These are phyloP conservation scores for Candida ulmi DNA, from an alignment of 805 yeast species.

Conservation along the genomic window DNA sequence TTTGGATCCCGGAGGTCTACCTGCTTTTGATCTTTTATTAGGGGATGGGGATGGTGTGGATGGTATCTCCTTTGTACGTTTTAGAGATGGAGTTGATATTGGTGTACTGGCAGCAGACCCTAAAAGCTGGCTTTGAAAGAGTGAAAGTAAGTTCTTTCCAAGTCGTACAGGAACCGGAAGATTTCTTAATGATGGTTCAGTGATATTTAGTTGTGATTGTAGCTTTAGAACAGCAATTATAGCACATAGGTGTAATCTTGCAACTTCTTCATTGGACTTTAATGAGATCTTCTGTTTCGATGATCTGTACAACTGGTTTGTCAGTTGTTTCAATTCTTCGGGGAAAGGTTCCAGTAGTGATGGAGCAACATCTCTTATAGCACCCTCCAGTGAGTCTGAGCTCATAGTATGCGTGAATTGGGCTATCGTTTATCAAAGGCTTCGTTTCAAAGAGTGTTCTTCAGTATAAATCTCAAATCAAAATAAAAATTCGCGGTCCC, in stretches of 20 bases:
- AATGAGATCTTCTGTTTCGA: constrained; percentile 45
- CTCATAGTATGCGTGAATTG: too few relatives aligned
- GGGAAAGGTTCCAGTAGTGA: constrained; percentile 41
- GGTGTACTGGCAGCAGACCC: constrained; percentile 3
- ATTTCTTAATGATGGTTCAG: constrained; percentile 42
- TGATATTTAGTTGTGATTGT: constrained; percentile 35
- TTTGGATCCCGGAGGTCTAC: constrained; percentile 18
- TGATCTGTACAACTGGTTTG: constrained; percentile 35
- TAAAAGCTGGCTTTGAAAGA: neutral
- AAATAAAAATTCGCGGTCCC: too few relatives aligned
- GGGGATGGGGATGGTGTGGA: constrained; percentile 10
- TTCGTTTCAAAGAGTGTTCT: too few relatives aligned
- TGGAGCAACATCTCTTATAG: constrained; percentile 47
- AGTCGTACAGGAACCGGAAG: constrained; percentile 52
- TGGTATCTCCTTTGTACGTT: neutral
- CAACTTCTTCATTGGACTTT: constrained; percentile 51
- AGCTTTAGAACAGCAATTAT: constrained; percentile 51
- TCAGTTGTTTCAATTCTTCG: constrained; percentile 26
- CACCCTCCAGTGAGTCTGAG: constrained; percentile 25
- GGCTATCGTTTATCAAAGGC: too few relatives aligned
- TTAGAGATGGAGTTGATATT: constrained; percentile 14
- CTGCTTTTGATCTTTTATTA: constrained; percentile 12
- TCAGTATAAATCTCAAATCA: too few relatives aligned
- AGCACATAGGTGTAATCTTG: constrained; percentile 65
- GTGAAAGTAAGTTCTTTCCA: constrained; percentile 28